Conservation (phyloP, 2,329 filamentous ascomycete species). For the Atkinsonella texensis region DNA sequence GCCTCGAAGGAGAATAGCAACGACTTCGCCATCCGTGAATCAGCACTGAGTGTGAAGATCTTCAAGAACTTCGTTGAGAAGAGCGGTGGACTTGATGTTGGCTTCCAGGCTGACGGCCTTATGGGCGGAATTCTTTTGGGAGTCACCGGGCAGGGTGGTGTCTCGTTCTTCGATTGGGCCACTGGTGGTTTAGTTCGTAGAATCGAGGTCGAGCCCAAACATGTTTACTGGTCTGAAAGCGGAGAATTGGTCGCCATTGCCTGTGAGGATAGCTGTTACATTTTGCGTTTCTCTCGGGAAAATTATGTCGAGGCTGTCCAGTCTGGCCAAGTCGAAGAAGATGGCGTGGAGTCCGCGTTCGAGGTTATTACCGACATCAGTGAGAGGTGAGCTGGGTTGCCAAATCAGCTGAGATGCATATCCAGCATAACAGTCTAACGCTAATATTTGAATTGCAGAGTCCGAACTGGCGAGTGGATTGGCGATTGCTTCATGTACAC, state of each 20-base stretch:
- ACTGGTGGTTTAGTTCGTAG: constrained; percentile 78
- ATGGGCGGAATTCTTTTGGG: constrained; percentile 82
- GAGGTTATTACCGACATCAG: constrained; percentile 94
- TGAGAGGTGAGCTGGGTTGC: constrained; percentile 49
- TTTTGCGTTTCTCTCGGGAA: constrained; percentile 82
- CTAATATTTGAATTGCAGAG: constrained; percentile 33
- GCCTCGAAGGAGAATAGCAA: constrained; percentile 95
- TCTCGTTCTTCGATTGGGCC: constrained; percentile 95
- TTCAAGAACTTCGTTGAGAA: constrained; percentile 98
- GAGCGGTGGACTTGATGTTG: constrained; percentile 76
- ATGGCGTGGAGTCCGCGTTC: constrained; percentile 91
- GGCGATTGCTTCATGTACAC: constrained; percentile 99
- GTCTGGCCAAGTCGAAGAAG: constrained; percentile 69
- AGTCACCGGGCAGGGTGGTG: constrained; percentile 87
- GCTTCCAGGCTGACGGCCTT: constrained; percentile 87
- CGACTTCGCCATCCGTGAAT: constrained; percentile 95
- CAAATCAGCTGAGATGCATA: background rate
- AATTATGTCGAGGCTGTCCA: constrained; percentile 77
- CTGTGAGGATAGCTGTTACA: constrained; percentile 92
- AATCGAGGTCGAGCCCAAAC: constrained; percentile 66
- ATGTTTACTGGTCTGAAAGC: constrained; percentile 95
- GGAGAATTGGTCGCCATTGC: constrained; percentile 87
- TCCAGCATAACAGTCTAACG: background rate
- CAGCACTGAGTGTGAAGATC: constrained; percentile 84
- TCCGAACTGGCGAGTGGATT: constrained; percentile 93